A percentile compares a stretch with the other conserved stretches of the same genome.
Evolutionary conservation across 768 basidiomycete genomes (phyloP).

Genomic region (Mycena crocata): DNA sequence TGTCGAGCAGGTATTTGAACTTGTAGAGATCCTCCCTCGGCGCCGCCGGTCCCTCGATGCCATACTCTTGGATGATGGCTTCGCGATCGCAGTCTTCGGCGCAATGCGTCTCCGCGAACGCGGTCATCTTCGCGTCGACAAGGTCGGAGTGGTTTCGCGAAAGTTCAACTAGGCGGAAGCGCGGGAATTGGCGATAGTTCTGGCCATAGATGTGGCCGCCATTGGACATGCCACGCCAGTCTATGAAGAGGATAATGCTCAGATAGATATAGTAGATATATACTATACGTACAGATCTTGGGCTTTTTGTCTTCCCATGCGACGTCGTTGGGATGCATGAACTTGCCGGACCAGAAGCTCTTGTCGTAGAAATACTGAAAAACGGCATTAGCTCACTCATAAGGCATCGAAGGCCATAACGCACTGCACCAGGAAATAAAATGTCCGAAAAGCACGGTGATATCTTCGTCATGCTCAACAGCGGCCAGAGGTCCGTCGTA

Average conservation of each 20-base stretch:
- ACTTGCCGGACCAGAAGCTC: conserved; percentile 33
- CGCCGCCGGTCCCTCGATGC: conserved; percentile 25
- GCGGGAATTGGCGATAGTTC: conserved; percentile 35
- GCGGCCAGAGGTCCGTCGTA: conserved; percentile 36
- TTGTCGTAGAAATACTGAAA: conserved; percentile 29
- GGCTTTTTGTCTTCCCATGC: conserved; percentile 31
- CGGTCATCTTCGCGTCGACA: conserved; percentile 36
- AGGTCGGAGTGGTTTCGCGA: conserved; percentile 34
- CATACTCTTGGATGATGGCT: conserved; percentile 29
- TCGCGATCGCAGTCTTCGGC: conserved; percentile 33
- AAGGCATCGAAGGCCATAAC: background rate
- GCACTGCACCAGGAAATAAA: conserved; percentile 32
- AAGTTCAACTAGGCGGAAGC: conserved; percentile 32
- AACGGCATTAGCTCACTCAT: background rate
- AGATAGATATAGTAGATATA: no score
- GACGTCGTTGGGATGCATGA: conserved; percentile 26
- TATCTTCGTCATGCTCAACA: conserved; percentile 34
- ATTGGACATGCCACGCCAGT: conserved; percentile 35
- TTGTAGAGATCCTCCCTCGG: conserved; percentile 34
- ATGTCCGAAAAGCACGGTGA: conserved; percentile 36
- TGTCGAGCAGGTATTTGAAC: conserved; percentile 33
- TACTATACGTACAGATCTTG: no score
- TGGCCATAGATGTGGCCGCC: conserved; percentile 34
- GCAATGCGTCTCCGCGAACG: conserved; percentile 32
- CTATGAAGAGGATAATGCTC: no score